Evolutionary conservation across 2,329 filamentous ascomycete species (phyloP), one percentile per base, ranked within the genome.

Genomic region (Chaetothyriales sp.): DNA sequence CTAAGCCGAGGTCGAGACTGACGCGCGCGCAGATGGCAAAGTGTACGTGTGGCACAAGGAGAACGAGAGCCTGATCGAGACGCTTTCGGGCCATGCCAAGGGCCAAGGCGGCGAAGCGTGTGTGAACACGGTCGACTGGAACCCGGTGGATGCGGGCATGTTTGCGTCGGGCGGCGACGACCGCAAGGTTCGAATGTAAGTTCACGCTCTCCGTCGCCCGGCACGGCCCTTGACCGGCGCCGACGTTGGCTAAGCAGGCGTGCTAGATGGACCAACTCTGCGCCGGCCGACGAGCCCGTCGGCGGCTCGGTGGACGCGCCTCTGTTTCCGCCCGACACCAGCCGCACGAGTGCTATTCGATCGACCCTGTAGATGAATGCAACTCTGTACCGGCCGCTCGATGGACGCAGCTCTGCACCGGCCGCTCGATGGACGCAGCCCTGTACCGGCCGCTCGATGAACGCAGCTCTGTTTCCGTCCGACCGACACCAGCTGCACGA

Each of bases 131-230:
- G 85, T 94, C 40, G 77, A 84, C 19, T 98, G 92, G 90, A 92
- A 90, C 62, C 89, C 92, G 1, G 76, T 72, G 9, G 80, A 95
- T 63, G 82, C 87, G 1, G 80, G 79, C 55, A 83, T 95, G 73
- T 87, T 95, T 68, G 92, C 89, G 15, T 90, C 89, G 10, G 90
- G 86, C 53, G 89, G 90, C 18, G 92, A 98, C 66, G 92, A 97
- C 63, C 76, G 77, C 50, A 82, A 78, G 64, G 83, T 97, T 57
- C 83, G 84, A 69, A 89, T 98, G 85, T 95, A 73, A 74, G 85
- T 73, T 40, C 13, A 2, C 29, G 15, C 15, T 4, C 22, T 4
- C 56, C 57, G 40, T 58, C 37, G 46, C 37, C 28, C 18, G 18
- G 44, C n/a, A n/a, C n/a, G n/a, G n/a, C n/a, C 22, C 45, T 1